Conservation (phyloP, 2,329 filamentous ascomycete species). For the Dactylellina sp. region DNA sequence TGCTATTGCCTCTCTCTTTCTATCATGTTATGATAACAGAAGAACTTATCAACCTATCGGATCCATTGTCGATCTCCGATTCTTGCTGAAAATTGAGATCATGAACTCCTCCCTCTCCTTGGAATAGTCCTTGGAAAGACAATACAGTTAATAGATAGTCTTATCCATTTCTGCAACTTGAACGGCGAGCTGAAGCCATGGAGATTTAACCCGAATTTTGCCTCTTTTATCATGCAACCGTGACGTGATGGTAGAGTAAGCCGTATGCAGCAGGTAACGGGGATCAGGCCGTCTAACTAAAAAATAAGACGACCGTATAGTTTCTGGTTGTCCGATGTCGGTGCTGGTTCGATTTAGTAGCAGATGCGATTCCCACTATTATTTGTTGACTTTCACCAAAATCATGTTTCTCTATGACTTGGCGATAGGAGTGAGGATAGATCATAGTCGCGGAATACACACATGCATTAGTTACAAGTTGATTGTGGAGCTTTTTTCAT, state of each 20-base stretch:
- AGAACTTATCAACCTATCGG: conserved; percentile 23
- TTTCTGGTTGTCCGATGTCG: too few relatives aligned
- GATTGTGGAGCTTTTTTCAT: too few relatives aligned
- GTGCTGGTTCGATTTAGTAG: too few relatives aligned
- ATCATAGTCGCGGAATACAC: too few relatives aligned
- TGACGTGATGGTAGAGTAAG: neutral
- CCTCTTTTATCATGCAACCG: neutral
- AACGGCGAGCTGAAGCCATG: neutral
- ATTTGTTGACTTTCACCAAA: too few relatives aligned
- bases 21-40: conserved; percentile 13
- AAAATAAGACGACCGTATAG: neutral
- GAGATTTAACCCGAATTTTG: neutral
- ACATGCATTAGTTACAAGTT: too few relatives aligned
- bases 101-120: neutral
- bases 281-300: neutral
- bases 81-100: neutral
- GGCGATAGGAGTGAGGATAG: too few relatives aligned
- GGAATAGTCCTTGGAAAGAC: conserved; percentile 17
- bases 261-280: too few relatives aligned
- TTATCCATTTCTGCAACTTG: neutral
- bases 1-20: neutral
- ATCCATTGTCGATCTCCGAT: conserved; percentile 8
- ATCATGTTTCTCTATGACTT: too few relatives aligned
- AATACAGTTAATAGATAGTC: neutral
- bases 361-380: too few relatives aligned